Percentiles rank a stretch among this genome's conserved stretches.
These are phyloP conservation scores for Russula virescens DNA, from an alignment of 768 basidiomycete genomes.

Conservation along the genomic window DNA sequence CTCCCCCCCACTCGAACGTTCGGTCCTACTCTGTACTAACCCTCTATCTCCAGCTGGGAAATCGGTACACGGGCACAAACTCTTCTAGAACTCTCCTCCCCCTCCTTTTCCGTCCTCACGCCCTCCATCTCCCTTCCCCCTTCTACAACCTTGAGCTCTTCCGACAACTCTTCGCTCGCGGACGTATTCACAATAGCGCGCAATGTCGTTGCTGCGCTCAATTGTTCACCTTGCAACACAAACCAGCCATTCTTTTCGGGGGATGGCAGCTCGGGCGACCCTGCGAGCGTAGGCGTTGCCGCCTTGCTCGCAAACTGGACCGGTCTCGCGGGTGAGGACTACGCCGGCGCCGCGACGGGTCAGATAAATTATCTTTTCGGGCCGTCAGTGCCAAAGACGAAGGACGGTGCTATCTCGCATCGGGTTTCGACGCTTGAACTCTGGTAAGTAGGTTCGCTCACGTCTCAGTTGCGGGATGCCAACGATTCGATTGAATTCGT, in stretches of 20 bases:
- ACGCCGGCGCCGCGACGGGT: constrained; percentile 54
- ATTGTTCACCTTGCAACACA: constrained; percentile 37
- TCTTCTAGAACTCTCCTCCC: constrained; percentile 44
- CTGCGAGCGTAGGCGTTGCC: constrained; percentile 68
- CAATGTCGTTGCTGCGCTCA: constrained; percentile 44
- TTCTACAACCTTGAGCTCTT: constrained; percentile 21
- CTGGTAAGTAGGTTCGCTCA: constrained; percentile 42
- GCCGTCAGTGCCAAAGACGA: constrained; percentile 49
- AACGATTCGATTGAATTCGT: not conserved
- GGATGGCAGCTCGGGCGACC: constrained; percentile 67
- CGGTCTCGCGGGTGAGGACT: constrained; percentile 44
- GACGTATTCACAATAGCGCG: constrained; percentile 55
- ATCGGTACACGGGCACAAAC: constrained; percentile 47
- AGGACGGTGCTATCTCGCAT: constrained; percentile 80
- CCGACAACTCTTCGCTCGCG: constrained; percentile 34
- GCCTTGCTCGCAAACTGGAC: constrained; percentile 62
- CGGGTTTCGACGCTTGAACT: constrained; percentile 61
- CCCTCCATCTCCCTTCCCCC: constrained; percentile 29
- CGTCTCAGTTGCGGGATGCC: not conserved
- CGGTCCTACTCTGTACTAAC: not conserved
- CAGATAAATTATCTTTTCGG: constrained; percentile 60
- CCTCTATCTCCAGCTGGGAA: constrained; percentile 41
- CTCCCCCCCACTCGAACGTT: not conserved
- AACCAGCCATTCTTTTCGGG: constrained; percentile 53
- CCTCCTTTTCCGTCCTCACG: constrained; percentile 43